Evolutionary conservation across 108 stramenopile genomes (phyloP).

Genomic region (Cyclotella kingstonii): DNA sequence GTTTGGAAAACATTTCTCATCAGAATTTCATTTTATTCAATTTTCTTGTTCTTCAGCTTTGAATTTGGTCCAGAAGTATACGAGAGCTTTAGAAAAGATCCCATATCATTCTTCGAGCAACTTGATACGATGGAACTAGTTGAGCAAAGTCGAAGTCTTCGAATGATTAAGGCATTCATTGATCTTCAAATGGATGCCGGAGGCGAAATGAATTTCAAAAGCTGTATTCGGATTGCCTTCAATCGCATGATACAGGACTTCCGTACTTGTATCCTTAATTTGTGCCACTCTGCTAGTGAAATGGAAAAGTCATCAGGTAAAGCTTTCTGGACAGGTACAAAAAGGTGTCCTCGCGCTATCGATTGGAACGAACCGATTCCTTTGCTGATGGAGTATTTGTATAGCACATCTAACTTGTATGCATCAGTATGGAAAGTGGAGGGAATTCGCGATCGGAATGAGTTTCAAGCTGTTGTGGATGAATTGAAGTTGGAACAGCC

Average conservation of each 20-base stretch:
- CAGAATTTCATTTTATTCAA: not conserved
- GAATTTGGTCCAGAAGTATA: conserved; percentile 54
- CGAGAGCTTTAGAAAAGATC: conserved; percentile 47
- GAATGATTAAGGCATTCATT: conserved; percentile 49
- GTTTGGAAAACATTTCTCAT: too few relatives aligned
- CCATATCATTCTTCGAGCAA: conserved; percentile 44
- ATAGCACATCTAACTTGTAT: conserved; percentile 67
- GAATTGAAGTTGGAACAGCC: conserved; percentile 51
- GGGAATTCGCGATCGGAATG: conserved; percentile 39
- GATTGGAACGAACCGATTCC: conserved; percentile 56
- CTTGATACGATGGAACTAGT: conserved; percentile 46
- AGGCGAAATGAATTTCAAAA: conserved; percentile 46
- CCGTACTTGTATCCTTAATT: conserved; percentile 44
- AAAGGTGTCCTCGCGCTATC: conserved; percentile 70
- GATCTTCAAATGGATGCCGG: conserved; percentile 47
- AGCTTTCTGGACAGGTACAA: conserved; percentile 79
- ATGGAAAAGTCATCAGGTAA: conserved; percentile 54
- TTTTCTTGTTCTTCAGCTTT: conserved; percentile 19
- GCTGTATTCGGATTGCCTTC: conserved; percentile 50
- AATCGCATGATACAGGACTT: conserved; percentile 51
- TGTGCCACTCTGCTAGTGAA: conserved; percentile 46
- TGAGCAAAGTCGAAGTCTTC: conserved; percentile 46
- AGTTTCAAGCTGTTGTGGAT: conserved; percentile 40
- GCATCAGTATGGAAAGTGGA: conserved; percentile 54
- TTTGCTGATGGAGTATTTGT: conserved; percentile 66